phyloP scores from a whole-genome alignment of 139 green algal genomes.

The Parachlorella kessleri region DNA sequence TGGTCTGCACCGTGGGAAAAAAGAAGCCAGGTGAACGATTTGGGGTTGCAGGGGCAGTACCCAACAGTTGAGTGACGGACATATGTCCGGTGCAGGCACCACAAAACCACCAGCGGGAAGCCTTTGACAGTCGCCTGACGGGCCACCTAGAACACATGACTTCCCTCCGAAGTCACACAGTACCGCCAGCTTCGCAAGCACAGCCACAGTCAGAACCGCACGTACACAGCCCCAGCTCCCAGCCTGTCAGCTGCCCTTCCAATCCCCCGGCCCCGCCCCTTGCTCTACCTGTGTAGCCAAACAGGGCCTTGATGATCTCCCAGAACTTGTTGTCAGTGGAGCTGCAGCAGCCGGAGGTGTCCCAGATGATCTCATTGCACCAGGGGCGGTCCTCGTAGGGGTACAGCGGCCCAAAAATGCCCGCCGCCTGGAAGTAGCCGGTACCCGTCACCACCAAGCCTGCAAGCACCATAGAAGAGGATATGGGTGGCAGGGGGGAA shows the following conservation, averaged over 20 bases:
- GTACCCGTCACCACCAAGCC: slow-evolving; percentile 37
- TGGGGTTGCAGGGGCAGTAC: too few relatives aligned
- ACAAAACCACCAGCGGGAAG: too few relatives aligned
- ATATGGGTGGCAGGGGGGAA: not conserved
- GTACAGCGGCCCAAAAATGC: slow-evolving; percentile 44
- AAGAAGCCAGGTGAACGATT: not conserved
- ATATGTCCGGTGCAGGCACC: too few relatives aligned
- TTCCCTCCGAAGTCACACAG: too few relatives aligned
- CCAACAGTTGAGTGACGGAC: too few relatives aligned
- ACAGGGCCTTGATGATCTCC: slow-evolving; percentile 48
- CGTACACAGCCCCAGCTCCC: too few relatives aligned
- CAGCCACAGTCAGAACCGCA: too few relatives aligned
- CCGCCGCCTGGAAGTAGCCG: slow-evolving; percentile 31
- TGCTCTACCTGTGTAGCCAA: slow-evolving; percentile 47
- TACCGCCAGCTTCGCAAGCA: too few relatives aligned
- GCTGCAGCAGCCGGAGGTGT: slow-evolving; percentile 49
- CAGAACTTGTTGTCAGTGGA: slow-evolving; percentile 47
- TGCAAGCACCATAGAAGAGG: slow-evolving; percentile 1
- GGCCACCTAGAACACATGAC: too few relatives aligned
- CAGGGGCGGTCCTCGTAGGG: slow-evolving; percentile 42
- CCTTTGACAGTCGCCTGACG: too few relatives aligned
- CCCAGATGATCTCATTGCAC: slow-evolving; percentile 49
- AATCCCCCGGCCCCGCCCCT: too few relatives aligned
- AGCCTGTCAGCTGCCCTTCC: too few relatives aligned
- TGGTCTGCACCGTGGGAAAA: slow-evolving; percentile 8